Evolutionary conservation across 148 eudicot genomes (phyloP).

Genomic region (Euryodendron excelsum): DNA sequence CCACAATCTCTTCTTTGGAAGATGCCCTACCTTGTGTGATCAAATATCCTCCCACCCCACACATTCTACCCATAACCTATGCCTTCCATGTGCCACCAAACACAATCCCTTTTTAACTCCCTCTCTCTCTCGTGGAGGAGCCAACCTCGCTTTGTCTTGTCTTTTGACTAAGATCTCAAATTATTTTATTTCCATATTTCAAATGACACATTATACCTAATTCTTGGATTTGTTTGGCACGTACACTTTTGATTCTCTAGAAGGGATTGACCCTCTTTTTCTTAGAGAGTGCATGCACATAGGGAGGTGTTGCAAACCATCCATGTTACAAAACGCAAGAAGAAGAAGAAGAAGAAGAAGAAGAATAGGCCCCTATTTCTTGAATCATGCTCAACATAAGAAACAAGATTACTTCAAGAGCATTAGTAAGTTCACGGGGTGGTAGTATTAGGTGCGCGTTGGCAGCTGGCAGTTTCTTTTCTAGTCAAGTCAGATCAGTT

Average conservation of each 20-base stretch:
- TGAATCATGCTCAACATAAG: background rate
- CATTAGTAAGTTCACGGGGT: background rate
- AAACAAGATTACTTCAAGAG: background rate
- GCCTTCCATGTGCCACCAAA: constrained; percentile 1
- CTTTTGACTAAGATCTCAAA: constrained; percentile 4
- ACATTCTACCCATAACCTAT: background rate
- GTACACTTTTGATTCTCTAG: background rate
- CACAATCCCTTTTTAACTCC: background rate
- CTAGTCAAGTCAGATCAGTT: no score
- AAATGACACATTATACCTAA: background rate
- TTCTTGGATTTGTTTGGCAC: constrained; percentile 3
- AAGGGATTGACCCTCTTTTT: background rate
- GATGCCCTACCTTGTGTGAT: background rate
- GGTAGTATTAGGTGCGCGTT: background rate
- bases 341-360: no score
- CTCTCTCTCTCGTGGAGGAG: background rate
- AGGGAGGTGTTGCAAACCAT: background rate
- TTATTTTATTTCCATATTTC: background rate
- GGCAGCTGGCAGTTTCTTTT: background rate
- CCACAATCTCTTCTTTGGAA: background rate
- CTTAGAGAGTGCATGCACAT: background rate
- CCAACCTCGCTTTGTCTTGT: background rate
- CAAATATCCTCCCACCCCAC: background rate
- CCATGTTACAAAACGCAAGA: background rate
- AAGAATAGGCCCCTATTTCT: background rate